Evolutionary conservation across 2,329 filamentous ascomycete species (phyloP).

Genomic region (Fusarium sp.): DNA sequence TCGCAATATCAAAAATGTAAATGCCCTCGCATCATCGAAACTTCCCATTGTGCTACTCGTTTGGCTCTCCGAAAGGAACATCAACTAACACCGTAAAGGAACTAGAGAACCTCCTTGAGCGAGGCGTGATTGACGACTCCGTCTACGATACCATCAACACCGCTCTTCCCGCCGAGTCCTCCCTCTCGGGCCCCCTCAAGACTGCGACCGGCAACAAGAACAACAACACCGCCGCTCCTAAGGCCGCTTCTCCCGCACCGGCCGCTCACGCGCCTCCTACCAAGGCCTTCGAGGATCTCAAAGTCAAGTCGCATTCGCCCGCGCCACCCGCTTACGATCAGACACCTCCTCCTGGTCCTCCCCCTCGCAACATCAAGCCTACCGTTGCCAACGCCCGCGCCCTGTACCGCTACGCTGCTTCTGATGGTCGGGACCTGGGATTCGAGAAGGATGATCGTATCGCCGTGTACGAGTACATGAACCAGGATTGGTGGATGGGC

Average conservation of each 20-base stretch:
- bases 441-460: constrained; percentile 85
- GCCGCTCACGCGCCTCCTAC: constrained; percentile 49
- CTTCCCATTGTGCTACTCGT: too few relatives aligned
- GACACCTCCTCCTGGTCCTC: constrained; percentile 58
- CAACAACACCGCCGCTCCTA: constrained; percentile 44
- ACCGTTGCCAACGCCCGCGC: constrained; percentile 81
- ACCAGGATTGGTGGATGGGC: constrained; percentile 97
- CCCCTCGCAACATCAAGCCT: constrained; percentile 60
- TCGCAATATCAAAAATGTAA: constrained; percentile 86
- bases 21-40: neutral
- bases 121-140: constrained; percentile 79
- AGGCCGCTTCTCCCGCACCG: constrained; percentile 47
- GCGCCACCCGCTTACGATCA: constrained; percentile 65
- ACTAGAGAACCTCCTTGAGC: constrained; percentile 88
- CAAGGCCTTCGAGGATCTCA: constrained; percentile 58
- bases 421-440: constrained; percentile 83
- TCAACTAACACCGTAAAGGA: constrained; percentile 67
- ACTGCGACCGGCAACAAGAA: constrained; percentile 53
- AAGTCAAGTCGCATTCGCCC: constrained; percentile 49
- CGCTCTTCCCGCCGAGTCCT: constrained; percentile 78
- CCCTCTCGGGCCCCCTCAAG: constrained; percentile 63
- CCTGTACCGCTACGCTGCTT: constrained; percentile 83
- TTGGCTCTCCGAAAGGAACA: neutral
- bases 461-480: constrained; percentile 90
- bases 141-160: constrained; percentile 80